Percentiles rank a stretch among this genome's conserved stretches.
phyloP scores from a whole-genome alignment of 331 rosid genomes.

The Phaseolus coccineus region DNA sequence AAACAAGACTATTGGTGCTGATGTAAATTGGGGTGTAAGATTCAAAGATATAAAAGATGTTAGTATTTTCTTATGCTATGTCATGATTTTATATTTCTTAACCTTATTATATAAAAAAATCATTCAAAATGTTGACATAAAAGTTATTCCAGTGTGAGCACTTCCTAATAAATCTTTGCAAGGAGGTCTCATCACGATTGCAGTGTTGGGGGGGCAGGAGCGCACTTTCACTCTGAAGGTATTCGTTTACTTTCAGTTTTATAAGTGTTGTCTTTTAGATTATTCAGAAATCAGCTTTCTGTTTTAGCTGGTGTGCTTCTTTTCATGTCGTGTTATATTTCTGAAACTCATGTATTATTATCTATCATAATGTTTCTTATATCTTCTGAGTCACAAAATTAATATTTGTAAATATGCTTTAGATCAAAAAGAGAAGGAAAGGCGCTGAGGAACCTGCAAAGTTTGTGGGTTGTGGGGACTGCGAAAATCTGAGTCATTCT shows the following conservation, averaged over 20 bases:
- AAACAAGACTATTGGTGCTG: conserved; percentile 90
- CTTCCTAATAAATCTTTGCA: conserved; percentile 82
- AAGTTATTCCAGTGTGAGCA: conserved; percentile 65
- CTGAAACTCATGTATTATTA: conserved; percentile 6
- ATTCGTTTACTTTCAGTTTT: conserved; percentile 34
- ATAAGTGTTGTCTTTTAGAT: conserved; percentile 19
- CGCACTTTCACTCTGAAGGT: conserved; percentile 94
- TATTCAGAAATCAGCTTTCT: conserved; percentile 37
- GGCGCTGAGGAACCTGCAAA: conserved; percentile 86
- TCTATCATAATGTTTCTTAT: conserved; percentile 30
- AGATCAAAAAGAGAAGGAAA: conserved; percentile 88
- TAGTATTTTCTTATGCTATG: conserved; percentile 51
- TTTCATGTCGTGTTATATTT: conserved; percentile 40
- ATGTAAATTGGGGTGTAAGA: conserved; percentile 99
- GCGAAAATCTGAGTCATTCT: conserved; percentile 96
- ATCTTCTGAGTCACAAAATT: conserved; percentile 22
- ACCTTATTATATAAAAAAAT: conserved; percentile 26
- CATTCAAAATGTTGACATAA: conserved; percentile 46
- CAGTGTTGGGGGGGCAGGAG: conserved; percentile 78
- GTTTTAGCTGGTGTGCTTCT: conserved; percentile 37
- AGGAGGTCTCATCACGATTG: conserved; percentile 88
- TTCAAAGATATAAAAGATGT: conserved; percentile 83
- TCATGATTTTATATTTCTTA: conserved; percentile 20
- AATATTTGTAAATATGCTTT: conserved; percentile 33
- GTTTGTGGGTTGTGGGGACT: conserved; percentile 97